Percentiles rank a stretch among this genome's conserved stretches.
Evolutionary conservation across 257 asterid genomes (phyloP).

Genomic region (Orobanche coerulescens): DNA sequence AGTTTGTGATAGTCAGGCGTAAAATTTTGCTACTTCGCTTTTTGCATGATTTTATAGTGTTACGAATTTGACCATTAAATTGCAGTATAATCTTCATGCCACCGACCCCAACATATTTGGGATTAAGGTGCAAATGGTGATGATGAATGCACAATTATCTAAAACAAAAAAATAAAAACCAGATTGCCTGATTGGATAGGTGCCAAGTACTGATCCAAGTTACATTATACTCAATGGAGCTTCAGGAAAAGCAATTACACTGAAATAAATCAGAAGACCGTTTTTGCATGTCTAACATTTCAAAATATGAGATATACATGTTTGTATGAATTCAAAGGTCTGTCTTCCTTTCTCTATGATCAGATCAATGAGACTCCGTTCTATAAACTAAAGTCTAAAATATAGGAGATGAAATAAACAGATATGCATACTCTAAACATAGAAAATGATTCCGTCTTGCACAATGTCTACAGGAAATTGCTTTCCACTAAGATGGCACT

Average conservation of each 20-base stretch:
- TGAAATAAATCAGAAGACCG: background rate
- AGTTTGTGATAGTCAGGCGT: too few species aligned
- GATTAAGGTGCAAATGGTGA: too few species aligned
- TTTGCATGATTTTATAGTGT: too few species aligned
- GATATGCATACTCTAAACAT: background rate
- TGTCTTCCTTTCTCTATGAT: background rate
- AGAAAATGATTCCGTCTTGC: background rate
- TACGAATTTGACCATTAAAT: too few species aligned
- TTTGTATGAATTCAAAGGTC: background rate
- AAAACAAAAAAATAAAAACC: background rate
- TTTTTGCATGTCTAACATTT: background rate
- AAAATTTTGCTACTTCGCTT: too few species aligned
- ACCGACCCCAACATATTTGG: too few species aligned
- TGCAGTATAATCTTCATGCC: too few species aligned
- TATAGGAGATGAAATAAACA: background rate
- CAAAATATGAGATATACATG: too few species aligned
- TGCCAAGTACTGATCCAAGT: background rate
- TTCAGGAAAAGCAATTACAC: background rate
- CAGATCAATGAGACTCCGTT: background rate
- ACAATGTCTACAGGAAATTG: background rate
- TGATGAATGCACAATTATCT: too few species aligned
- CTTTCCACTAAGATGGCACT: background rate
- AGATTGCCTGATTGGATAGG: background rate
- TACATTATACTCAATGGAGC: background rate
- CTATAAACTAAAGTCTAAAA: background rate